phyloP scores from a whole-genome alignment of 2,329 filamentous ascomycete genomes.

The Aspergillus felis region DNA sequence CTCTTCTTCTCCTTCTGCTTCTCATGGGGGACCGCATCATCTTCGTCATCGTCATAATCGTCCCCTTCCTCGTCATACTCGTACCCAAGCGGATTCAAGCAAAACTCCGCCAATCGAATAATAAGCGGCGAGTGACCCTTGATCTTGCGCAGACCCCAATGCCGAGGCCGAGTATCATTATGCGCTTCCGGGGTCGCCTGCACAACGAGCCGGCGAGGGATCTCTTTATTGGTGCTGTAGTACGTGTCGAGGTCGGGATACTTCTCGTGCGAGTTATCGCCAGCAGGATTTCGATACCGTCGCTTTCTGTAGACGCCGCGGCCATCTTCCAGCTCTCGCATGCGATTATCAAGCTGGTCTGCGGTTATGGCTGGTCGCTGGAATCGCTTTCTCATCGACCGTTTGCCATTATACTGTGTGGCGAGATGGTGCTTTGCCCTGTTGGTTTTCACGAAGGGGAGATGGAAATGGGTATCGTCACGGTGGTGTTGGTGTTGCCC shows the following conservation, averaged over 20 bases:
- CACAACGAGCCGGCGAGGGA: conserved; percentile 10
- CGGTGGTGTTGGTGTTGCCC: too few species aligned
- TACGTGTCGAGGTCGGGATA: conserved; percentile 11
- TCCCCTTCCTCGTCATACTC: conserved; percentile 3
- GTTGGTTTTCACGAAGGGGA: too few species aligned
- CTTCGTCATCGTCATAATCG: not conserved
- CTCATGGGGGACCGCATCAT: too few species aligned
- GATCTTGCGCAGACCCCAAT: conserved; percentile 9
- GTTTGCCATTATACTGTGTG: too few species aligned
- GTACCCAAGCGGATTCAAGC: conserved; percentile 8
- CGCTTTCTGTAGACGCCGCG: not conserved
- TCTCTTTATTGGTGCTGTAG: conserved; percentile 10
- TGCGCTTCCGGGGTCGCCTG: conserved; percentile 6
- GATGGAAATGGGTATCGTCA: too few species aligned
- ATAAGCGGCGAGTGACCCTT: conserved; percentile 6
- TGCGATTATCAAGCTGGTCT: too few species aligned
- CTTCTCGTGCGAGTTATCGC: conserved; percentile 7
- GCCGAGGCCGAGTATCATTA: conserved; percentile 2
- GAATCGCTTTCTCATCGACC: too few species aligned
- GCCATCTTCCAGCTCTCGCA: too few species aligned
- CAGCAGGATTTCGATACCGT: conserved; percentile 6
- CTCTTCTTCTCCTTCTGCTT: too few species aligned
- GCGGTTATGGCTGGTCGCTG: too few species aligned
- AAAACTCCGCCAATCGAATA: conserved; percentile 8
- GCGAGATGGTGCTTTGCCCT: too few species aligned